Evolutionary conservation across 768 basidiomycete species (phyloP).

Genomic region (Ramaria rubella): DNA sequence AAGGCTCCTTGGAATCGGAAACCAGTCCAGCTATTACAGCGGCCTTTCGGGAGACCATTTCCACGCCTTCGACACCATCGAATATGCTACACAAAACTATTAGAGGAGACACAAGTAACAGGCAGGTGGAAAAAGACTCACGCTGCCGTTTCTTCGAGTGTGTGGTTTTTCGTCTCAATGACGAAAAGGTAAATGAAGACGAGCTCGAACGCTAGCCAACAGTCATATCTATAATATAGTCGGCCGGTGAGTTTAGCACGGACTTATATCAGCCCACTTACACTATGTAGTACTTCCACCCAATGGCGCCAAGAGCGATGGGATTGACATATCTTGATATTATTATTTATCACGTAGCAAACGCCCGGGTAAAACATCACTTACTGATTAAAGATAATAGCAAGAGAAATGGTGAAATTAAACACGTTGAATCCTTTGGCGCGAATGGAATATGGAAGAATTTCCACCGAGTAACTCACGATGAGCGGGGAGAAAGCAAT

Average conservation of each 20-base stretch:
- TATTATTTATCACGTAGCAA: too few species aligned
- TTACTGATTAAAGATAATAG: constrained; percentile 35
- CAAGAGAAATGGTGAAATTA: constrained; percentile 31
- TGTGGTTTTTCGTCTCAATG: constrained; percentile 66
- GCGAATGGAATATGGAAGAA: constrained; percentile 36
- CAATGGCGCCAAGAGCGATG: constrained; percentile 26
- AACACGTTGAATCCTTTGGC: constrained; percentile 36
- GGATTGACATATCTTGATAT: constrained; percentile 36
- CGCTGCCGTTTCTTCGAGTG: constrained; percentile 74
- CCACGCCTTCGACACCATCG: constrained; percentile 56
- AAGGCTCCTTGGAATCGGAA: too few species aligned
- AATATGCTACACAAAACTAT: constrained; percentile 36
- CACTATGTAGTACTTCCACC: constrained; percentile 33
- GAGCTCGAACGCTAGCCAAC: constrained; percentile 61
- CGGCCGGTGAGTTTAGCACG: too few species aligned
- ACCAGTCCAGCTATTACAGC: neutral
- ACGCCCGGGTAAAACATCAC: neutral
- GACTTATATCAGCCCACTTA: too few species aligned
- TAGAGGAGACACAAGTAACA: too few species aligned
- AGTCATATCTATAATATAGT: too few species aligned
- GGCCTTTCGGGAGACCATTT: constrained; percentile 20
- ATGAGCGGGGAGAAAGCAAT: constrained; percentile 35
- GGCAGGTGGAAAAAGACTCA: neutral
- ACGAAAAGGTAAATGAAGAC: constrained; percentile 57
- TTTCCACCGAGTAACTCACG: constrained; percentile 36